A percentile compares a stretch with the other conserved stretches of the same genome.
These are phyloP conservation scores for Ogataea pini DNA, from an alignment of 805 yeast species.

Conservation along the genomic window DNA sequence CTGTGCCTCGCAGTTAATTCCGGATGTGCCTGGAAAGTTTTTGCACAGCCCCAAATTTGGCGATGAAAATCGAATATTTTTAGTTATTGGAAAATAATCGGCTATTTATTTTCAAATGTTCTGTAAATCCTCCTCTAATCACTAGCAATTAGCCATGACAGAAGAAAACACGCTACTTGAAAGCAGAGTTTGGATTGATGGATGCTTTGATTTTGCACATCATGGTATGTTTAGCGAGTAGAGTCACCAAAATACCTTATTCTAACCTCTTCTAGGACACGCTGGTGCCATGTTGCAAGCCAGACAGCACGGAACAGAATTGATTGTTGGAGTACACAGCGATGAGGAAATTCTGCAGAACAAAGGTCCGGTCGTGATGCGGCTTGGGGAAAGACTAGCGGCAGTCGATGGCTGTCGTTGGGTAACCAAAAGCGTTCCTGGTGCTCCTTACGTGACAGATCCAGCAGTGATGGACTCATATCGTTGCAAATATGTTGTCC, in stretches of 20 bases:
- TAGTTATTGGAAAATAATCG: no score
- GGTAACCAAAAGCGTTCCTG: slow-evolving; percentile 68
- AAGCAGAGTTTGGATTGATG: slow-evolving; percentile 87
- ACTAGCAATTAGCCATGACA: not conserved
- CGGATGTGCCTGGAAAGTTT: not conserved
- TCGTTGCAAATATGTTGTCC: slow-evolving; percentile 89
- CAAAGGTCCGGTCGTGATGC: slow-evolving; percentile 96
- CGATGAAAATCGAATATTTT: not conserved
- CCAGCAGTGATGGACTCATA: slow-evolving; percentile 73
- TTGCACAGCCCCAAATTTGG: not conserved
- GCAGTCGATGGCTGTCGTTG: slow-evolving; percentile 92
- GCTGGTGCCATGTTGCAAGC: slow-evolving; percentile 98
- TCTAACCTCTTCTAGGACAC: slow-evolving; percentile 46
- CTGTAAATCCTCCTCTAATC: no score
- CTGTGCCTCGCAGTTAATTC: not conserved
- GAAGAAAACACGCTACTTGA: slow-evolving; percentile 20
- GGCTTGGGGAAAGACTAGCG: slow-evolving; percentile 68
- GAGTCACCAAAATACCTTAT: no score
- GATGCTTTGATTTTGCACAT: slow-evolving; percentile 97
- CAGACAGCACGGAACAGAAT: slow-evolving; percentile 71
- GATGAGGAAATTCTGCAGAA: slow-evolving; percentile 82
- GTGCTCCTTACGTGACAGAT: slow-evolving; percentile 93
- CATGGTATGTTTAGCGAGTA: slow-evolving; percentile 54
- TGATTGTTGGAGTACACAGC: slow-evolving; percentile 86
- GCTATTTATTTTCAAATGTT: no score